These are phyloP conservation scores for Eutrema heterophyllum DNA, from an alignment of 345 rosid genomes.

Conservation along the genomic window DNA sequence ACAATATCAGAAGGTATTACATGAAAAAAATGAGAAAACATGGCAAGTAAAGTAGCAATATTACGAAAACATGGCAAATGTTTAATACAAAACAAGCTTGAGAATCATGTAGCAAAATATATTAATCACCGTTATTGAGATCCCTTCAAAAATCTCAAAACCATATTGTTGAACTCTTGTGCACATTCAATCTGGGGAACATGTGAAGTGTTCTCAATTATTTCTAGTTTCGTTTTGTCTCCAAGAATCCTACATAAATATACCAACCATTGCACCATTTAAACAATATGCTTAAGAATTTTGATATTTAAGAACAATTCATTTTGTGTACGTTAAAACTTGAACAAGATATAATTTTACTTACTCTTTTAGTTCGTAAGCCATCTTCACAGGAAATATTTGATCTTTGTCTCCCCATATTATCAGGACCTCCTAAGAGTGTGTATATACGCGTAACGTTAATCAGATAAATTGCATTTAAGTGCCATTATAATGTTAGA, in stretches of 20 bases:
- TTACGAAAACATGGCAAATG: not conserved
- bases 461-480: not conserved
- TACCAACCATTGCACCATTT: not conserved
- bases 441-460: not conserved
- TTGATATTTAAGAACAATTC: not conserved
- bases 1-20: not conserved
- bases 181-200: constrained; percentile 73
- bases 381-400: constrained; percentile 81
- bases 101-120: not conserved
- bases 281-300: not conserved
- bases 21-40: not conserved
- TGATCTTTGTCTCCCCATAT: constrained; percentile 86
- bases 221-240: constrained; percentile 54
- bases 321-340: not conserved
- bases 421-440: constrained; percentile 56
- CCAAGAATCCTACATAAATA: constrained; percentile 57
- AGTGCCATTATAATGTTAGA: not conserved
- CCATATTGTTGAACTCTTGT: constrained; percentile 44
- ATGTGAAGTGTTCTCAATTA: constrained; percentile 62
- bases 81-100: not conserved
- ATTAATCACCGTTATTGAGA: not conserved
- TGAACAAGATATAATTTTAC: not conserved
- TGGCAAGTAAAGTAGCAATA: not conserved
- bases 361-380: constrained; percentile 63
- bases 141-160: constrained; percentile 45